A percentile compares a stretch with the other conserved stretches of the same genome.
These are phyloP conservation scores for Arabidopsis lyrata DNA, from an alignment of 441 rosid genomes.

Conservation along the genomic window DNA sequence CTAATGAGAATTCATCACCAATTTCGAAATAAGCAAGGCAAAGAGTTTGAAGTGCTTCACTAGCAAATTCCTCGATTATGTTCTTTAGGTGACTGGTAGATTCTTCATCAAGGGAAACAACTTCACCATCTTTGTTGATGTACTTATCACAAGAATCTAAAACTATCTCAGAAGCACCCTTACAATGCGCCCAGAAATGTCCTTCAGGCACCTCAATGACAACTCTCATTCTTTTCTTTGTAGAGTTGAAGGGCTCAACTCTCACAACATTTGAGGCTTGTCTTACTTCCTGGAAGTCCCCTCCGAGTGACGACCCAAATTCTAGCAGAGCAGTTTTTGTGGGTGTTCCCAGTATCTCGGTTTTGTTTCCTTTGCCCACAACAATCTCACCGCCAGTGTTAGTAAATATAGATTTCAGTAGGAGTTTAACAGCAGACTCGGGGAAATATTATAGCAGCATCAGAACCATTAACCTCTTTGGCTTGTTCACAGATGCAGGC, in stretches of 20 bases:
- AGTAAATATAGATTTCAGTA: slow-evolving; percentile 81
- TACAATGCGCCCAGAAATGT: slow-evolving; percentile 44
- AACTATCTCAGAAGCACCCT: slow-evolving; percentile 80
- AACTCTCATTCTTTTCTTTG: slow-evolving; percentile 83
- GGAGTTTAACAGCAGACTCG: slow-evolving; percentile 57
- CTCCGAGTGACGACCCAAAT: slow-evolving; percentile 86
- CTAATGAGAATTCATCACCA: slow-evolving; percentile 47
- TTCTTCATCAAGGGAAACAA: slow-evolving; percentile 63
- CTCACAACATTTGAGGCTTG: slow-evolving; percentile 61
- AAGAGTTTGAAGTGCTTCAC: slow-evolving; percentile 78
- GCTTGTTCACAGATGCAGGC: slow-evolving; percentile 64
- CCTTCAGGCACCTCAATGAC: slow-evolving; percentile 71
- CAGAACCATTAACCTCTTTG: slow-evolving; percentile 61
- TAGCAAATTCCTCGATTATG: slow-evolving; percentile 69
- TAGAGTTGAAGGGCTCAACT: slow-evolving; percentile 86
- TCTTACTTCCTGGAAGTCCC: slow-evolving; percentile 66
- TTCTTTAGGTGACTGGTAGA: slow-evolving; percentile 53
- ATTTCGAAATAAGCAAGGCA: slow-evolving; percentile 70
- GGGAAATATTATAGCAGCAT: slow-evolving; percentile 53
- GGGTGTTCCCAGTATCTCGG: slow-evolving; percentile 85
- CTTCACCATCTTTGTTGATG: slow-evolving; percentile 60
- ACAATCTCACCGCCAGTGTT: slow-evolving; percentile 95
- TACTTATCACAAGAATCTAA: slow-evolving; percentile 68
- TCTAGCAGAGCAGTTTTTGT: slow-evolving; percentile 84
- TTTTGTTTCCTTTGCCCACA: slow-evolving; percentile 60